Evolutionary conservation across 352 stramenopile species (phyloP).

Genomic region (Pythium insidiosum): DNA sequence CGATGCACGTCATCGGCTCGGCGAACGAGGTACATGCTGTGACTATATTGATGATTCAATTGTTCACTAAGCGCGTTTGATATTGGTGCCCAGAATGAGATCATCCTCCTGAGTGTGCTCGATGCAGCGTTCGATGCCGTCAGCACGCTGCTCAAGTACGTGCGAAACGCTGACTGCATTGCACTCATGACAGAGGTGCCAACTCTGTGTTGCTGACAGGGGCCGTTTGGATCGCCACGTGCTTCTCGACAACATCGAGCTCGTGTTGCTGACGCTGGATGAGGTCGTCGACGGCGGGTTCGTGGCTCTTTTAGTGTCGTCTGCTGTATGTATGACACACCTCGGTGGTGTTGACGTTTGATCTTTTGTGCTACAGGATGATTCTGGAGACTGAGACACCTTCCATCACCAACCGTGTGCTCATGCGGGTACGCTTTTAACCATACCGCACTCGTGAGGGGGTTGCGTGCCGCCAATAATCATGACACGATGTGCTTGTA

Average conservation of each 20-base stretch:
- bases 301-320: not conserved
- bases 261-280: constrained; percentile 86
- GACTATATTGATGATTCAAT: not conserved
- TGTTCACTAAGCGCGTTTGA: not conserved
- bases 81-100: constrained; percentile 66
- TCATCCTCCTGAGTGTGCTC: constrained; percentile 83
- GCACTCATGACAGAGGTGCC: no score
- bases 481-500: no score
- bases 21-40: constrained; percentile 47
- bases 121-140: constrained; percentile 81
- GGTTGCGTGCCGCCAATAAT: no score
- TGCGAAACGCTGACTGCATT: no score
- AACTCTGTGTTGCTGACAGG: constrained; percentile 15
- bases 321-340: no score
- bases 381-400: constrained; percentile 86
- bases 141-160: constrained; percentile 82
- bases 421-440: constrained; percentile 78
- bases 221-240: constrained; percentile 82
- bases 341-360: no score
- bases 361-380: constrained; percentile 29
- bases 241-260: constrained; percentile 88
- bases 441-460: no score
- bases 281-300: constrained; percentile 88
- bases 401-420: constrained; percentile 85
- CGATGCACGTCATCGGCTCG: constrained; percentile 85